phyloP scores from a whole-genome alignment of 2,329 filamentous ascomycete genomes.

The Xylaria sp. region DNA sequence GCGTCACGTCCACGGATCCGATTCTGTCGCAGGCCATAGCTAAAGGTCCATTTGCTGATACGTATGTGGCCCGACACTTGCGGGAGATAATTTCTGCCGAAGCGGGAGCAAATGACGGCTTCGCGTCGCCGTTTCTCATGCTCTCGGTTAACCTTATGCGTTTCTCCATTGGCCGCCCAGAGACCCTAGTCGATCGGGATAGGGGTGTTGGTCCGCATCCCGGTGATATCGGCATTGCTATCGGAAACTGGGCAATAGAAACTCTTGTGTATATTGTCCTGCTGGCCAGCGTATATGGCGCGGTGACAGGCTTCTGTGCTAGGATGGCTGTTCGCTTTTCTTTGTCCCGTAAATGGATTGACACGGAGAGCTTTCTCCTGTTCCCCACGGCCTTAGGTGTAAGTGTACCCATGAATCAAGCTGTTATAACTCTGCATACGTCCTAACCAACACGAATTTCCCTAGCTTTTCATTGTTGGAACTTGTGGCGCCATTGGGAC shows the following conservation, averaged over 20 bases:
- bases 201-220: constrained; percentile 61
- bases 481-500: constrained; percentile 68
- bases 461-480: constrained; percentile 67
- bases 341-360: constrained; percentile 63
- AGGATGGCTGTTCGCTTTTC: constrained; percentile 60
- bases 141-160: constrained; percentile 67
- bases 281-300: constrained; percentile 64
- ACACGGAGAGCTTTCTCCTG: constrained; percentile 64
- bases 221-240: constrained; percentile 61
- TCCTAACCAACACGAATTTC: constrained; percentile 3
- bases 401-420: constrained; percentile 21
- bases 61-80: constrained; percentile 66
- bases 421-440: background rate
- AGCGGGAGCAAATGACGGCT: constrained; percentile 71
- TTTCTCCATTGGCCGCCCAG: constrained; percentile 57
- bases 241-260: constrained; percentile 69
- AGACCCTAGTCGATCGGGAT: constrained; percentile 41
- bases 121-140: constrained; percentile 71
- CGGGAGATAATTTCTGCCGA: constrained; percentile 72
- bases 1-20: constrained; percentile 71
- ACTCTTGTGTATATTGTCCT: constrained; percentile 70
- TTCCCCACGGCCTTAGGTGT: constrained; percentile 63
- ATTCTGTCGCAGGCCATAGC: constrained; percentile 71
- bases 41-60: constrained; percentile 71
- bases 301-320: constrained; percentile 60